phyloP scores from a whole-genome alignment of 2,329 filamentous ascomycete species.

The Ophiostoma pallidulum region DNA sequence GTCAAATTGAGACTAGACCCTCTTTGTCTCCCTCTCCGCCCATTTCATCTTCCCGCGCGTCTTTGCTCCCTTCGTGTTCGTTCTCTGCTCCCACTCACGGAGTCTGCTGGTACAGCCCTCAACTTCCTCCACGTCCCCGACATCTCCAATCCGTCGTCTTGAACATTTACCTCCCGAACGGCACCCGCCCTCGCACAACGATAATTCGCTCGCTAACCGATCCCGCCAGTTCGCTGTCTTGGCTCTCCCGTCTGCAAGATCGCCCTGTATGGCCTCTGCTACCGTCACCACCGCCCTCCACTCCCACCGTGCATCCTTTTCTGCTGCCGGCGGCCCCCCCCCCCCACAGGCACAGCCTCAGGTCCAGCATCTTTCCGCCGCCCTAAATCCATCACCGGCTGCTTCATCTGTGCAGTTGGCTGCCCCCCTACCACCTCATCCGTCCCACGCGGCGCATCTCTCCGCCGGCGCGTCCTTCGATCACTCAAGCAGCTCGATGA shows the following conservation, averaged over 20 bases:
- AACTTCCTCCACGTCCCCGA: neutral
- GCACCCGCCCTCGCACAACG: neutral
- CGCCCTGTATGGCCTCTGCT: constrained; percentile 27
- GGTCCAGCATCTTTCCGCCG: constrained; percentile 8
- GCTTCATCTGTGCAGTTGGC: constrained; percentile 5
- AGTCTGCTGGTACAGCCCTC: neutral
- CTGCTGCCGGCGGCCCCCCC: constrained; percentile 14
- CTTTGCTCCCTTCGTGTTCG: neutral
- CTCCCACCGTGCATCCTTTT: constrained; percentile 20
- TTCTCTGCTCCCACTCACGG: neutral
- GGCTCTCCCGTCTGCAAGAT: neutral
- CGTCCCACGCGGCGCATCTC: neutral
- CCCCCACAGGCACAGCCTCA: constrained; percentile 11
- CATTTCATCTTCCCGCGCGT: neutral
- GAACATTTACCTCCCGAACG: neutral
- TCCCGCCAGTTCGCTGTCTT: neutral
- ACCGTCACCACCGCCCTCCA: constrained; percentile 24
- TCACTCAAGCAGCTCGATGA: constrained; percentile 8
- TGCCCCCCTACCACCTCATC: neutral
- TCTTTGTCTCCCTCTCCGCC: constrained; percentile 2
- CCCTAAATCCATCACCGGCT: neutral
- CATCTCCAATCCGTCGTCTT: neutral
- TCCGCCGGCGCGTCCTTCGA: constrained; percentile 15
- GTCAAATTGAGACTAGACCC: constrained; percentile 1
- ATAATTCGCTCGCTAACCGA: neutral